A percentile compares a stretch with the other conserved stretches of the same genome.
These are phyloP conservation scores for Podospora anserina DNA, from an alignment of 495 filamentous ascomycete genomes.

Conservation along the genomic window DNA sequence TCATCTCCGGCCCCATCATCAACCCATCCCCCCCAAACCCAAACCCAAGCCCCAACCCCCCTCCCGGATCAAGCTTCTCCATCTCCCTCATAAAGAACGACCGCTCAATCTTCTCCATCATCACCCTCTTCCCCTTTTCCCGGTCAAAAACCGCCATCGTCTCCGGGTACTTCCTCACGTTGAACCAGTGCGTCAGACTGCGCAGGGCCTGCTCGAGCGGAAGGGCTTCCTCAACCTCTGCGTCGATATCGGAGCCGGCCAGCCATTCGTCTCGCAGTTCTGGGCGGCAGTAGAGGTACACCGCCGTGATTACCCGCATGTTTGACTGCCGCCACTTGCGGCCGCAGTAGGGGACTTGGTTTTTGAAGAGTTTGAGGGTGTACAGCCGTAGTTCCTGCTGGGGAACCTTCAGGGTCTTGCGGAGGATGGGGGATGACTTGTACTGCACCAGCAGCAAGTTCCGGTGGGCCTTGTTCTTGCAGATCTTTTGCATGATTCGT, in stretches of 20 bases:
- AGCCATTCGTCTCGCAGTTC: conserved; percentile 96
- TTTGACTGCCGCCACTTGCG: conserved; percentile 97
- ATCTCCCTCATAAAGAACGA: conserved; percentile 90
- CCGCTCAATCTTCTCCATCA: conserved; percentile 68
- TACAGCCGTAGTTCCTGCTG: conserved; percentile 85
- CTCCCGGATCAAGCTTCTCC: conserved; percentile 46
- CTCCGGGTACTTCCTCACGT: conserved; percentile 74
- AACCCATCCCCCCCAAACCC: neutral
- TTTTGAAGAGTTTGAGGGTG: conserved; percentile 96
- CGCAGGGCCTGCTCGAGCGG: conserved; percentile 86
- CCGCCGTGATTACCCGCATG: conserved; percentile 97
- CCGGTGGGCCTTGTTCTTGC: conserved; percentile 88
- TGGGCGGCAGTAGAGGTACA: conserved; percentile 88
- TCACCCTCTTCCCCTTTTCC: conserved; percentile 43
- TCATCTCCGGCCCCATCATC: neutral
- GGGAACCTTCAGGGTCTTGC: conserved; percentile 85
- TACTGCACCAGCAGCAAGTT: conserved; percentile 91
- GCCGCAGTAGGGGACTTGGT: conserved; percentile 95
- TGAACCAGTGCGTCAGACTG: conserved; percentile 88
- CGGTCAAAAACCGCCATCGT: conserved; percentile 64
- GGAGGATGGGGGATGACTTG: conserved; percentile 84
- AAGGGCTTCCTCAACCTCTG: conserved; percentile 85
- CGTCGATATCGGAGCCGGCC: conserved; percentile 83
- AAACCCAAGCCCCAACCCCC: neutral
- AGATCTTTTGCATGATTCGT: conserved; percentile 94